Percentiles rank a stretch among this genome's conserved stretches.
phyloP scores from a whole-genome alignment of 257 asterid species.

The Verbascum thapsus region DNA sequence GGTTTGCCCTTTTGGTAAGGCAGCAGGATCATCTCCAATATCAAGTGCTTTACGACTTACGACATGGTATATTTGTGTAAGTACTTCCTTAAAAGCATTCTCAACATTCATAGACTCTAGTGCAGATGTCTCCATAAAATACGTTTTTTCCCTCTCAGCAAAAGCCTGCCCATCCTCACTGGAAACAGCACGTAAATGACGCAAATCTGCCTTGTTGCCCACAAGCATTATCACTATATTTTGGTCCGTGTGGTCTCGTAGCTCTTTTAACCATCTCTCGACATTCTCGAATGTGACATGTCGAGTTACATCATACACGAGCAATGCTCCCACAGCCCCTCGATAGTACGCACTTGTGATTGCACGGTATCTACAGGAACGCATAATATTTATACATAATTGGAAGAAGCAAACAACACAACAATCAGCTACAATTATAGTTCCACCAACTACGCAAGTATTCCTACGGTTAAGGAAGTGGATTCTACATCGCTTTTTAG shows the following conservation, averaged over 20 bases:
- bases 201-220: conserved; percentile 41
- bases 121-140: conserved; percentile 39
- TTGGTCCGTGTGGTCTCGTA: conserved; percentile 38
- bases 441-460: no score
- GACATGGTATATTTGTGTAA: conserved; percentile 33
- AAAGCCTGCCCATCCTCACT: conserved; percentile 35
- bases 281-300: conserved; percentile 39
- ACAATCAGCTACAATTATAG: not conserved
- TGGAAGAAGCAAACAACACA: not conserved
- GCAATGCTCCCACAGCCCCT: conserved; percentile 38
- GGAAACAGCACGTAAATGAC: conserved; percentile 40
- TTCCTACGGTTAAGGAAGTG: no score
- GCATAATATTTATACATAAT: not conserved
- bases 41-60: conserved; percentile 39
- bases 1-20: conserved; percentile 38
- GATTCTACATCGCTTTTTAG: no score
- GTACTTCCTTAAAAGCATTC: conserved; percentile 36
- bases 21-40: conserved; percentile 34
- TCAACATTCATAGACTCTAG: conserved; percentile 37
- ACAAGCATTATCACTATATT: conserved; percentile 39
- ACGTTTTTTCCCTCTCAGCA: conserved; percentile 37
- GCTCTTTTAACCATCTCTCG: conserved; percentile 40
- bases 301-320: conserved; percentile 38
- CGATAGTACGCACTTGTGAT: conserved; percentile 42
- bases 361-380: conserved; percentile 36